Conservation (phyloP, 1,284 basidiomycete species). For the Thecaphora thlaspeos region DNA sequence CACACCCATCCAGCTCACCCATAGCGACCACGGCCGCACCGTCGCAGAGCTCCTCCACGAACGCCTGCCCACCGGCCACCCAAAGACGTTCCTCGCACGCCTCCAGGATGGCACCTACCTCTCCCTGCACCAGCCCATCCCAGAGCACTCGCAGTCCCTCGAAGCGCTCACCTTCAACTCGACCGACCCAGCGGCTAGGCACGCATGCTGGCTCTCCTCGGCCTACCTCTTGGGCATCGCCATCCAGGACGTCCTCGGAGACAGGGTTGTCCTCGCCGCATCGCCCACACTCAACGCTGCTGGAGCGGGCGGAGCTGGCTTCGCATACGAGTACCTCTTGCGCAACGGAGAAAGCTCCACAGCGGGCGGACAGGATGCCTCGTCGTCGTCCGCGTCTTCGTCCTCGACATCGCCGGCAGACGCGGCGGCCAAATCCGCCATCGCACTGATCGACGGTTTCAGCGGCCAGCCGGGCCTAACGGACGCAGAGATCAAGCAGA, state of each 20-base stretch:
- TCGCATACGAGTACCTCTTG: constrained; percentile 8
- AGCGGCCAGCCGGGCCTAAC: background rate
- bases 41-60: background rate
- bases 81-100: background rate
- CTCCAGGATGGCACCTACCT: background rate
- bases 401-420: too few relatives aligned
- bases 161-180: constrained; percentile 5
- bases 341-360: too few relatives aligned
- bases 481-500: background rate
- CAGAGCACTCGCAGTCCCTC: background rate
- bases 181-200: constrained; percentile 1
- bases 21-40: background rate
- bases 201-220: constrained; percentile 22
- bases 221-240: constrained; percentile 17
- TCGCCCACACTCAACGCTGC: constrained; percentile 2
- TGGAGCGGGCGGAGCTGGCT: constrained; percentile 7
- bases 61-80: background rate
- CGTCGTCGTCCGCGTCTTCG: too few relatives aligned
- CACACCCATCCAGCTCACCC: background rate
- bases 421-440: background rate
- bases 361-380: too few relatives aligned
- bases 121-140: background rate
- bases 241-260: constrained; percentile 1
- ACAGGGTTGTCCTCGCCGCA: background rate
- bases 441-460: background rate